Percentiles rank a stretch among this genome's conserved stretches.
These are phyloP conservation scores for Westerdykella aurantiaca DNA, from an alignment of 2,329 filamentous ascomycete species.

Conservation along the genomic window DNA sequence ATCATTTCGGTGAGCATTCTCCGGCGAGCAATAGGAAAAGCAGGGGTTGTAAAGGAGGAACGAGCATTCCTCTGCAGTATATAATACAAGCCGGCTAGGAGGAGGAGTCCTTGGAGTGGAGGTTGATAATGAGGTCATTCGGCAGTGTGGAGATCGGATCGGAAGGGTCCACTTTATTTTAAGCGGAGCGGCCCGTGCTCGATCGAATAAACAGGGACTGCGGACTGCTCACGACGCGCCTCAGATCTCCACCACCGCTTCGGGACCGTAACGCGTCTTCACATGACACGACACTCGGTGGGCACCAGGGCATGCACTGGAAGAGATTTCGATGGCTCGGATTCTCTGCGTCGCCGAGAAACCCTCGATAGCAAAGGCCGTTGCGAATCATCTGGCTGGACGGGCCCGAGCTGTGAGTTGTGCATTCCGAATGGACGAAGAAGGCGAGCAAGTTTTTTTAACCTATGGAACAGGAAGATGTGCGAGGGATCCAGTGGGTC, in stretches of 20 bases:
- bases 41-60: not conserved
- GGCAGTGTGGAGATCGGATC: constrained; percentile 2
- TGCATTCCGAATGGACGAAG: constrained; percentile 1
- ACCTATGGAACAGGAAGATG: constrained; percentile 53
- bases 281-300: constrained; percentile 24
- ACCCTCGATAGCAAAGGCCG: constrained; percentile 91
- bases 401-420: constrained; percentile 61
- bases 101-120: constrained; percentile 9
- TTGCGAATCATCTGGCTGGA: constrained; percentile 82
- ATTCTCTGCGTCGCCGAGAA: constrained; percentile 79
- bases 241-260: not conserved
- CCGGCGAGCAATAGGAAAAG: not conserved
- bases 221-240: constrained; percentile 12
- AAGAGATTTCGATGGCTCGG: constrained; percentile 37
- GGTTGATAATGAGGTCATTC: constrained; percentile 19
- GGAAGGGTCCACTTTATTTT: too few species aligned
- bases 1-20: constrained; percentile 41
- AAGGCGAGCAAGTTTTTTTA: not conserved
- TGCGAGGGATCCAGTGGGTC: constrained; percentile 65
- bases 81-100: too few species aligned
- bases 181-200: too few species aligned
- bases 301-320: not conserved
- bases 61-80: too few species aligned
- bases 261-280: constrained; percentile 26
- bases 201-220: too few species aligned